Conservation (phyloP, 495 filamentous ascomycete genomes). For the Aeminium ludgeri region DNA sequence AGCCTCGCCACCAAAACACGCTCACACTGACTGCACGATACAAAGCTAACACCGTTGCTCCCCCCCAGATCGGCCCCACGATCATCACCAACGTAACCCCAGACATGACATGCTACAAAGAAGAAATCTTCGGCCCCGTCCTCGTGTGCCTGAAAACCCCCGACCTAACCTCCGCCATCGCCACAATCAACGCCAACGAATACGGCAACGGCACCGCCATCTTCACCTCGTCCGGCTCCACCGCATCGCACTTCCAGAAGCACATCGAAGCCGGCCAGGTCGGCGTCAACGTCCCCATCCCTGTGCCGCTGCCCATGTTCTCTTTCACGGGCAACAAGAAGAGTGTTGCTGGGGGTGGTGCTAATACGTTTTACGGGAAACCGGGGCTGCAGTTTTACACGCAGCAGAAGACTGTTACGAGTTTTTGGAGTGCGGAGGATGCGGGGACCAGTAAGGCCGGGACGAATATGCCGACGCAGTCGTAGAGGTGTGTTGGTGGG, state of each 20-base stretch:
- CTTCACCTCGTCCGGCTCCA: constrained; percentile 47
- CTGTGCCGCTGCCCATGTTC: constrained; percentile 88
- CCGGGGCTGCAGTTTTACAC: constrained; percentile 89
- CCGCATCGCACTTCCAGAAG: constrained; percentile 46
- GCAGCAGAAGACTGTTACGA: constrained; percentile 93
- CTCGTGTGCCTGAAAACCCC: constrained; percentile 69
- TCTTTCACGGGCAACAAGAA: constrained; percentile 97
- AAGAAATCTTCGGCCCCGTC: constrained; percentile 97
- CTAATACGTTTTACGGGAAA: constrained; percentile 89
- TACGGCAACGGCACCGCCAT: constrained; percentile 57
- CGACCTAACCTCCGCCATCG: constrained; percentile 63
- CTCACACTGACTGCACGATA: not conserved
- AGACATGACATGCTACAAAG: constrained; percentile 82
- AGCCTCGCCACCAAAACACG: constrained; percentile 14
- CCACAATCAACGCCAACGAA: constrained; percentile 49
- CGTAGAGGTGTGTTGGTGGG: constrained; percentile 6
- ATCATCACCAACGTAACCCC: constrained; percentile 88
- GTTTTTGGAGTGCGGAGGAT: constrained; percentile 75
- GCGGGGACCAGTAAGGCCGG: constrained; percentile 63
- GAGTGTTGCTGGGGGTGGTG: constrained; percentile 82
- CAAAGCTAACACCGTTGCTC: constrained; percentile 5
- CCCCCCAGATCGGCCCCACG: constrained; percentile 55
- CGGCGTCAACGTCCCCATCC: constrained; percentile 53
- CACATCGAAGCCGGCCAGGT: constrained; percentile 67
- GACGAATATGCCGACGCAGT: constrained; percentile 87